Conservation (phyloP, 179 eudicot species). For the Actinidia arguta region DNA sequence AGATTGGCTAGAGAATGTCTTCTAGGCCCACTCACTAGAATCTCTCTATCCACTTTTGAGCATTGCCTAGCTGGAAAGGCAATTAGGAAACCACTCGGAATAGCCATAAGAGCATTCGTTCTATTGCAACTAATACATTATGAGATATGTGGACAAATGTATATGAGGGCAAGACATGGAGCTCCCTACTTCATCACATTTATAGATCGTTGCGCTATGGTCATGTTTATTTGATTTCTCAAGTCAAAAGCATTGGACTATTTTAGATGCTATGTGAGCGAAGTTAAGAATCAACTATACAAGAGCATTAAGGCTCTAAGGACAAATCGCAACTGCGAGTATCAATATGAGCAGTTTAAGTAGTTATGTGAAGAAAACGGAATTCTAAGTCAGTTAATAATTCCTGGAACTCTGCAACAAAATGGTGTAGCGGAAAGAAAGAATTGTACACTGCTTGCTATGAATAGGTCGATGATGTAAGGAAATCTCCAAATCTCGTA, state of each 20-base stretch:
- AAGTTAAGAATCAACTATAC: background rate
- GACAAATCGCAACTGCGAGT: background rate
- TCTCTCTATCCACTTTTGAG: background rate
- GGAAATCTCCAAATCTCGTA: background rate
- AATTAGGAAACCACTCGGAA: background rate
- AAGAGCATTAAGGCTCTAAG: background rate
- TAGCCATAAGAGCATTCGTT: background rate
- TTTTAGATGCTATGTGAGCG: background rate
- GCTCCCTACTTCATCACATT: background rate
- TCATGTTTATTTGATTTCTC: background rate
- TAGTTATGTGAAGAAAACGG: background rate
- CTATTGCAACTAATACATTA: background rate
- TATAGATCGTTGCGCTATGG: background rate
- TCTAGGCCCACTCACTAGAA: background rate
- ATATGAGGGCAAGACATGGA: background rate
- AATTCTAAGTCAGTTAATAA: background rate
- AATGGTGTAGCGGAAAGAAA: background rate
- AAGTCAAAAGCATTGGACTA: background rate
- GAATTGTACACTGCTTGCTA: background rate
- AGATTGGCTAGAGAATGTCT: background rate
- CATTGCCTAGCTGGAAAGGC: background rate
- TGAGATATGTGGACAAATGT: background rate
- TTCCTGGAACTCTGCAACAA: background rate
- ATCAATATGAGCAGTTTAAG: background rate
- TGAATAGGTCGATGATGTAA: background rate